Evolutionary conservation across 371 early-diverging fungal genomes (phyloP).

Genomic region (Mucor velutinosus): DNA sequence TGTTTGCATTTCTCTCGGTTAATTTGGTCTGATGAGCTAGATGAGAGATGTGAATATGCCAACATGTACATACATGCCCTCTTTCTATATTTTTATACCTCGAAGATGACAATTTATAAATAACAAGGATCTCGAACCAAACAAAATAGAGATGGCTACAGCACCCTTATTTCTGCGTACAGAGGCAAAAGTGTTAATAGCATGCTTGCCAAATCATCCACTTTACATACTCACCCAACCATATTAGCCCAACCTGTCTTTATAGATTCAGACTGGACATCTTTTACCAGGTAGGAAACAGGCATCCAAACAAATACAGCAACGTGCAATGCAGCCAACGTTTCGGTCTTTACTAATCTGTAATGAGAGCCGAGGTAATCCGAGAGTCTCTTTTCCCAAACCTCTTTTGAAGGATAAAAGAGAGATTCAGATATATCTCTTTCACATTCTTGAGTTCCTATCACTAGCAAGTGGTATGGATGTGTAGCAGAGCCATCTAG

Average conservation of each 20-base stretch:
- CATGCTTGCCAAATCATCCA: background rate
- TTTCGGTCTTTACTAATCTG: conserved; percentile 59
- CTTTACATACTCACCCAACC: conserved; percentile 29
- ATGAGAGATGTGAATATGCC: background rate
- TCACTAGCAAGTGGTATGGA: conserved; percentile 67
- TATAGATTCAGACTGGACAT: conserved; percentile 36
- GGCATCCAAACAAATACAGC: conserved; percentile 70
- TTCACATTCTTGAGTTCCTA: conserved; percentile 81
- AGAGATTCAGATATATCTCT: conserved; percentile 63
- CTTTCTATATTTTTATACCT: conserved; percentile 45
- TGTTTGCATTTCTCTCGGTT: conserved; percentile 42
- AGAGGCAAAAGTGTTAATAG: background rate
- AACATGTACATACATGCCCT: conserved; percentile 1
- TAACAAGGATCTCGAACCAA: conserved; percentile 58
- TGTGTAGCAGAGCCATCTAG: conserved; percentile 28
- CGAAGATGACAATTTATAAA: conserved; percentile 79
- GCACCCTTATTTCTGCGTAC: conserved; percentile 78
- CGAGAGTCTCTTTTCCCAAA: conserved; percentile 62
- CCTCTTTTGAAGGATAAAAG: conserved; percentile 62
- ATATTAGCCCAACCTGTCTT: conserved; percentile 46
- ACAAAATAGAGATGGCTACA: conserved; percentile 67
- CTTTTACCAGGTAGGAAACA: conserved; percentile 52
- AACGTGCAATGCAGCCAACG: conserved; percentile 70
- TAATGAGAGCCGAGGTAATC: conserved; percentile 54
- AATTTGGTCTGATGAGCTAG: conserved; percentile 40